These are phyloP conservation scores for Spirogloea muscicola DNA, from an alignment of 139 green algal genomes.

Conservation along the genomic window DNA sequence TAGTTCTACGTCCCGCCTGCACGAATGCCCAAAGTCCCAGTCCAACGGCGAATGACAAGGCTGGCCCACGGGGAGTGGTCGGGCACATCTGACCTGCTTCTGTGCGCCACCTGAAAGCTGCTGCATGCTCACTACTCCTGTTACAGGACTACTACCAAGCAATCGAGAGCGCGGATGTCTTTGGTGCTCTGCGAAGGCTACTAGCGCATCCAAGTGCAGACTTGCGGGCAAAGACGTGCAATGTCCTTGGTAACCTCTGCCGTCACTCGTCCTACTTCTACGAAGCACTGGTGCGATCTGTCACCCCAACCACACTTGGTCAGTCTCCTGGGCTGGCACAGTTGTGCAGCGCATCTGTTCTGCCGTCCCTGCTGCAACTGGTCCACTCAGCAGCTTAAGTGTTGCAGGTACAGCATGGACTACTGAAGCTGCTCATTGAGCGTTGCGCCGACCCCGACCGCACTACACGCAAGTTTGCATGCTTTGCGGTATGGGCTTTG, in stretches of 20 bases:
- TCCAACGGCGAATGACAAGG: too few species aligned
- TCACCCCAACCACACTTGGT: too few species aligned
- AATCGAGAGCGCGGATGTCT: slow-evolving; percentile 55
- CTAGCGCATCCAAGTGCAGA: slow-evolving; percentile 58
- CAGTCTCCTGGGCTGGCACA: too few species aligned
- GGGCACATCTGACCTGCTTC: too few species aligned
- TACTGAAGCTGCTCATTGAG: slow-evolving; percentile 76
- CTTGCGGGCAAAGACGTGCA: slow-evolving; percentile 78
- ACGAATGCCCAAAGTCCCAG: too few species aligned
- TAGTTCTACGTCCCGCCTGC: too few species aligned
- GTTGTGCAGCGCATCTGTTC: too few species aligned
- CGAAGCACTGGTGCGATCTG: slow-evolving; percentile 26
- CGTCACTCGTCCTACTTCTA: slow-evolving; percentile 85
- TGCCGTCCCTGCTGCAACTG: too few species aligned
- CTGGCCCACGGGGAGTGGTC: too few species aligned
- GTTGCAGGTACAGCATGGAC: slow-evolving; percentile 7
- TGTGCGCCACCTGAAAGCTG: too few species aligned
- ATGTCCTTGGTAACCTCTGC: slow-evolving; percentile 94
- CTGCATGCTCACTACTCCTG: too few species aligned
- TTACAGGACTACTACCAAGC: slow-evolving; percentile 62
- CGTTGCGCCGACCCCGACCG: slow-evolving; percentile 76
- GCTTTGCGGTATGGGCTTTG: slow-evolving; percentile 80
- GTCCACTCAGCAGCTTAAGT: too few species aligned
- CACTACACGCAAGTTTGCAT: slow-evolving; percentile 91
- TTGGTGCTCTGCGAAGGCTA: slow-evolving; percentile 35